Conservation (phyloP, 192 early-diverging fungal species). For the Coemansia sp. region DNA sequence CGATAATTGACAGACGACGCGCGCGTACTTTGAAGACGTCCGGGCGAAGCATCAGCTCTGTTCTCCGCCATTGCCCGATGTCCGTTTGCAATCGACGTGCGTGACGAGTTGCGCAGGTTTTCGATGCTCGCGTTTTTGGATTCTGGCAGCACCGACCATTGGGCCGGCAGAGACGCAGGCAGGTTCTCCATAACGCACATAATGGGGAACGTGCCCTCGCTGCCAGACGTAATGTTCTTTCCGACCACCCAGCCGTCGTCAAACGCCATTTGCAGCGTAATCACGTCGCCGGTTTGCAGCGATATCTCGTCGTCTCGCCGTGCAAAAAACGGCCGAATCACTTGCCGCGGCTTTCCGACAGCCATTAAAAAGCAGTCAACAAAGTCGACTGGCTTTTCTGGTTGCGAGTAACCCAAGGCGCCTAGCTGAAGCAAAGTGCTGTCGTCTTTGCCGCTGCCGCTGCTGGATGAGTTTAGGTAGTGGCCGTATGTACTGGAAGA, state of each 20-base stretch:
- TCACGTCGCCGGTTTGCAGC: slow-evolving; percentile 68
- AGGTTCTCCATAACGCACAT: slow-evolving; percentile 65
- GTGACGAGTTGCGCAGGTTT: slow-evolving; percentile 27
- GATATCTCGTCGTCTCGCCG: slow-evolving; percentile 76
- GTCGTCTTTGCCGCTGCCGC: slow-evolving; percentile 22
- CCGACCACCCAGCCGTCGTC: slow-evolving; percentile 93
- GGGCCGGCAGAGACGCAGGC: slow-evolving; percentile 37
- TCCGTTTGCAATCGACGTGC: slow-evolving; percentile 4
- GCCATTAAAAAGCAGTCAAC: slow-evolving; percentile 45
- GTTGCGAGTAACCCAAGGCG: background rate
- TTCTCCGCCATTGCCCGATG: slow-evolving; percentile 8
- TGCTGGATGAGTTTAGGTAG: background rate
- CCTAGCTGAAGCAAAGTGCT: slow-evolving; percentile 22
- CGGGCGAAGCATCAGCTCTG: background rate
- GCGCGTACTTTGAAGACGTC: slow-evolving; percentile 19
- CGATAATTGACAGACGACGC: background rate
- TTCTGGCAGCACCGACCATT: slow-evolving; percentile 52
- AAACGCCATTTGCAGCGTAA: slow-evolving; percentile 70
- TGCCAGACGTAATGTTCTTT: slow-evolving; percentile 66
- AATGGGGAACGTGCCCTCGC: slow-evolving; percentile 81
- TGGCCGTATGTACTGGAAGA: background rate
- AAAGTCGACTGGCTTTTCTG: slow-evolving; percentile 30
- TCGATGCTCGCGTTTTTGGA: slow-evolving; percentile 31
- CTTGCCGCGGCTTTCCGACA: slow-evolving; percentile 47
- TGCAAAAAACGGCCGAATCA: slow-evolving; percentile 63